Conservation (phyloP, 768 basidiomycete species). For the Mrakia blollopis region DNA sequence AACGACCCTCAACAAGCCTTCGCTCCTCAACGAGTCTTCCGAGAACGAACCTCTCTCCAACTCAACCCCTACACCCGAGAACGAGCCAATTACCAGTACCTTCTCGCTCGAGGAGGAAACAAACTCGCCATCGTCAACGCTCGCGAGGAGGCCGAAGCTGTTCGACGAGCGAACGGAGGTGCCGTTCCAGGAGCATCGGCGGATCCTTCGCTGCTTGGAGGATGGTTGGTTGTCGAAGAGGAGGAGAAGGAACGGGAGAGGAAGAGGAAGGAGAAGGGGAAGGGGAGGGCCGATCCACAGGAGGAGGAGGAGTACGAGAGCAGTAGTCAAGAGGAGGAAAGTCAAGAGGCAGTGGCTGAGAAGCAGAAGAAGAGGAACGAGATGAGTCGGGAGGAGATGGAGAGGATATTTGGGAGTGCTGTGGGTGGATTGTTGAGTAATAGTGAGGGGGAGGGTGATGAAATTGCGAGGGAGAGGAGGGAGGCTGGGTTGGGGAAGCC, state of each 20-base stretch:
- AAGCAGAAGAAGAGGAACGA: neutral
- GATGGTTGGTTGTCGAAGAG: neutral
- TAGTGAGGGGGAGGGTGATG: neutral
- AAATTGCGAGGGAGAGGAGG: neutral
- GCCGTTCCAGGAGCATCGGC: neutral
- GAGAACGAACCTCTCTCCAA: conserved; percentile 27
- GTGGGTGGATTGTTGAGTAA: neutral
- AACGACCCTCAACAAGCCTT: neutral
- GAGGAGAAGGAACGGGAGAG: neutral
- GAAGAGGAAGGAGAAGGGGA: conserved; percentile 5
- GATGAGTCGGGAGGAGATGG: conserved; percentile 3
- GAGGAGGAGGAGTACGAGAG: neutral
- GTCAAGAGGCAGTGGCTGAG: too few species aligned
- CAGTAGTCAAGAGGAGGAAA: neutral
- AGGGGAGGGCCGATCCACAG: neutral
- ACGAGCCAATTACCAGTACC: conserved; percentile 15
- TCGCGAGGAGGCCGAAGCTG: conserved; percentile 17
- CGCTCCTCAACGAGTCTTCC: neutral
- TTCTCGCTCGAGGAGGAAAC: conserved; percentile 17
- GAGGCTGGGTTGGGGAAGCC: neutral
- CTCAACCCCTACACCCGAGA: conserved; percentile 33
- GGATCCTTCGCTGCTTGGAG: neutral
- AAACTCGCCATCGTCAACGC: conserved; percentile 17
- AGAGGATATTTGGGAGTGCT: neutral
- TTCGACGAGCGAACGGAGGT: conserved; percentile 4